Evolutionary conservation across 1,284 basidiomycete genomes (phyloP), one percentile per base, ranked within the genome.

Genomic region (Apiotrichum montevideense): DNA sequence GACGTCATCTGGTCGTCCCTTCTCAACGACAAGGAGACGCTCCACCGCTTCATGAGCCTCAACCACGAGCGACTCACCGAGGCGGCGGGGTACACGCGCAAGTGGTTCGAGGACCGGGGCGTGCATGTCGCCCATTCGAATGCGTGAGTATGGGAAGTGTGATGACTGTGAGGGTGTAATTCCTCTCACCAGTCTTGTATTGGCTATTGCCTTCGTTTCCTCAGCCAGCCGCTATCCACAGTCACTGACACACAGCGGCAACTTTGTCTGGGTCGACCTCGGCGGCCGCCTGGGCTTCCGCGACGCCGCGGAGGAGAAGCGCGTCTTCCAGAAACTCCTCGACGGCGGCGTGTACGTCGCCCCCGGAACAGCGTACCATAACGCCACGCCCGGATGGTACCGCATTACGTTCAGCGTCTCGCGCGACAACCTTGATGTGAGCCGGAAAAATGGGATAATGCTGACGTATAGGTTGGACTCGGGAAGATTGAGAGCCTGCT

Each of bases 261-360:
- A 75, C 56, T 77, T 74, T 60, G 62, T 70, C 21, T 75, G 73
- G 73, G 70, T 74, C 46, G 64, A 75, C 51, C 54, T 76, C 3
- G 73, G 71, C 11, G 59, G 43, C 3, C 54, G 58, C 11, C 54
- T 77, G 7, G 71, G 67, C 2, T 74, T 71, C 61, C 50, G 50
- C 32, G 67, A 68, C 32, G 63, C 62, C 0, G 55, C 44, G 8
- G 67, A 66, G 56, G 74, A 76, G 65, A 73, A 72, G 63, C 63
- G 59, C 46, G 64, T 75, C 11, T 77, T 77, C 62, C 72, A 75
- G 61, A 61, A 54, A 32, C 58, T 75, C 35, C 64, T 77, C 9
- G 73, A 75, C 46, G 69, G 69, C 32, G 71, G 74, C 11, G 72
- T 77, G 11, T 77, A 77, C 50, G 69, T 75, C 37, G 71, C 70